Conservation (phyloP, 2,329 filamentous ascomycete species). For the Ascochyta clinopodiicola region DNA sequence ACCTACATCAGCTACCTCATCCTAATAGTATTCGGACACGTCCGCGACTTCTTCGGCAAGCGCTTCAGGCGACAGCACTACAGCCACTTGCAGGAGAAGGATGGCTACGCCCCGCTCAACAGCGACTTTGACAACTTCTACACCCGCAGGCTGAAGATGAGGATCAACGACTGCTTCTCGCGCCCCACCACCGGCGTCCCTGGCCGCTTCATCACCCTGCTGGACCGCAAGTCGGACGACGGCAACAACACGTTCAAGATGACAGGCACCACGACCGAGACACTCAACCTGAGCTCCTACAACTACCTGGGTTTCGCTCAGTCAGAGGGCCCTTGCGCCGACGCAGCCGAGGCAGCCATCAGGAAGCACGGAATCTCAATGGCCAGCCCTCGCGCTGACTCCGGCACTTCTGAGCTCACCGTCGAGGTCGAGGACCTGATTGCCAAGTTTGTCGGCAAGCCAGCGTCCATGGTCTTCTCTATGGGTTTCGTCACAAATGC, state of each 20-base stretch:
- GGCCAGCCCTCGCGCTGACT: slow-evolving; percentile 81
- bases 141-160: slow-evolving; percentile 86
- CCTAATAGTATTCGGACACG: slow-evolving; percentile 92
- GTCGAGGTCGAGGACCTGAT: slow-evolving; percentile 89
- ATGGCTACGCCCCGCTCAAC: slow-evolving; percentile 94
- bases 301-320: slow-evolving; percentile 99
- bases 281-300: slow-evolving; percentile 98
- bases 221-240: slow-evolving; percentile 89
- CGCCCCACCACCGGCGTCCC: slow-evolving; percentile 92
- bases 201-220: slow-evolving; percentile 88
- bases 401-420: slow-evolving; percentile 85
- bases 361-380: slow-evolving; percentile 84
- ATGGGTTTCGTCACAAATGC: slow-evolving; percentile 99
- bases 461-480: slow-evolving; percentile 93
- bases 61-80: slow-evolving; percentile 89
- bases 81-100: slow-evolving; percentile 77
- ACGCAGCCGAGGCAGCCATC: slow-evolving; percentile 85
- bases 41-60: slow-evolving; percentile 98
- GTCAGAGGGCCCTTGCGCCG: slow-evolving; percentile 94
- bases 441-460: slow-evolving; percentile 91
- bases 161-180: slow-evolving; percentile 96
- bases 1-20: slow-evolving; percentile 99
- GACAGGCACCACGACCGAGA: slow-evolving; percentile 90
- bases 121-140: slow-evolving; percentile 99
- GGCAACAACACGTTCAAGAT: slow-evolving; percentile 90